Evolutionary conservation across 2,329 filamentous ascomycete species (phyloP).

Genomic region (Penicillium olsonii): DNA sequence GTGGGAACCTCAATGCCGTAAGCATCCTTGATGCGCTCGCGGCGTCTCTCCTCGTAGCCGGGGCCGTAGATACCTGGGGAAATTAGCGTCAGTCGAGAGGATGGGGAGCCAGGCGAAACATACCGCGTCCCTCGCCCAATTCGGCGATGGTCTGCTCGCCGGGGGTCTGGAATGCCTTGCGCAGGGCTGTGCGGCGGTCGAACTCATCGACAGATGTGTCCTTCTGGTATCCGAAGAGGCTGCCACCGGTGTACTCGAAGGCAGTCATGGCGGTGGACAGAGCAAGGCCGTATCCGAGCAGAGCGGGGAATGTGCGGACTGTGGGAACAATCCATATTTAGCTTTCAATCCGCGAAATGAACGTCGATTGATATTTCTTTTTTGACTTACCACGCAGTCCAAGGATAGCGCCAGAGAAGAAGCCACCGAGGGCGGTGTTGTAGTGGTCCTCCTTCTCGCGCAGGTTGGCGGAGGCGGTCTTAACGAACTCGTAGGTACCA

Average conservation of each 20-base stretch:
- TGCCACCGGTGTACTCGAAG: conserved; percentile 69
- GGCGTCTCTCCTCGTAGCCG: conserved; percentile 82
- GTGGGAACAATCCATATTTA: conserved; percentile 14
- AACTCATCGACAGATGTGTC: conserved; percentile 69
- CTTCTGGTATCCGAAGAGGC: conserved; percentile 56
- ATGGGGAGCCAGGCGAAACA: conserved; percentile 20
- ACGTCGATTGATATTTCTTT: neutral
- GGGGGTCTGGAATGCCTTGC: conserved; percentile 72
- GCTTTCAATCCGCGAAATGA: conserved; percentile 6
- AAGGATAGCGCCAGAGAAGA: conserved; percentile 70
- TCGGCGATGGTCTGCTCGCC: conserved; percentile 77
- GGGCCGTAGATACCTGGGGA: conserved; percentile 72
- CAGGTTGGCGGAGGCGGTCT: conserved; percentile 76
- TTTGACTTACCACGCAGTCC: conserved; percentile 67
- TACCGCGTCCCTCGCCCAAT: conserved; percentile 86
- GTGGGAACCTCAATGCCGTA: conserved; percentile 84
- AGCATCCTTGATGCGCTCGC: conserved; percentile 77
- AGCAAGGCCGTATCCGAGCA: conserved; percentile 67
- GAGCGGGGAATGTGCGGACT: conserved; percentile 68
- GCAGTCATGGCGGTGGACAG: conserved; percentile 61
- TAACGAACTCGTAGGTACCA: conserved; percentile 75
- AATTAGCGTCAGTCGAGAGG: conserved; percentile 20
- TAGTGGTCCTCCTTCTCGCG: conserved; percentile 78
- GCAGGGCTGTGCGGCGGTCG: conserved; percentile 71
- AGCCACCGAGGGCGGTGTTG: conserved; percentile 75